phyloP scores from a whole-genome alignment of 441 rosid species.

The Jatropha multifida region DNA sequence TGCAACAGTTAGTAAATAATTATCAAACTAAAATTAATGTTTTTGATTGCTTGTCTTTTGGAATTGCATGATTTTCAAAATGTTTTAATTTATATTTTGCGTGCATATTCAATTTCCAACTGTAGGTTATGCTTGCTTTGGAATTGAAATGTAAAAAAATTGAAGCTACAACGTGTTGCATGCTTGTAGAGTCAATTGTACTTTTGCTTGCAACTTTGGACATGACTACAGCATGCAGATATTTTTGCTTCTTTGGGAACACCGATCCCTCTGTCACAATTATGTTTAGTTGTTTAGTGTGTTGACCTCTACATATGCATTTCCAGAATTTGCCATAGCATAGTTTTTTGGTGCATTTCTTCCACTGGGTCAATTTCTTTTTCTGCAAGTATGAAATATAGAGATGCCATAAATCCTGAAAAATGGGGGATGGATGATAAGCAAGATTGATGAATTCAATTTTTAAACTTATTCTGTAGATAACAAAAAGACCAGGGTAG shows the following conservation, averaged over 20 bases:
- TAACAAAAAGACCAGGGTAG: background rate
- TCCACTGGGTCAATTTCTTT: background rate
- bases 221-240: background rate
- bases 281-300: background rate
- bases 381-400: background rate
- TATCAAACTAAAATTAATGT: slow-evolving; percentile 7
- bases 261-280: background rate
- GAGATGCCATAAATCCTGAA: background rate
- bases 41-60: slow-evolving; percentile 15
- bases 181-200: background rate
- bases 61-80: background rate
- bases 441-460: background rate
- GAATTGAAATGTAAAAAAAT: background rate
- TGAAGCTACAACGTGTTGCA: background rate
- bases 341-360: background rate
- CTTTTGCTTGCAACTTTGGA: background rate
- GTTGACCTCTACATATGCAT: background rate
- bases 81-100: background rate
- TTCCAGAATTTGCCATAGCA: background rate
- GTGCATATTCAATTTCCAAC: background rate
- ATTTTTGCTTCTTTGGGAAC: background rate
- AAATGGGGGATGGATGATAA: background rate
- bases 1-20: slow-evolving; percentile 10
- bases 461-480: background rate
- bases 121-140: background rate